Percentiles rank a stretch among this genome's conserved stretches.
These are phyloP conservation scores for Chlamydomonas asymmetrica DNA, from an alignment of 139 green algal species.

Conservation along the genomic window DNA sequence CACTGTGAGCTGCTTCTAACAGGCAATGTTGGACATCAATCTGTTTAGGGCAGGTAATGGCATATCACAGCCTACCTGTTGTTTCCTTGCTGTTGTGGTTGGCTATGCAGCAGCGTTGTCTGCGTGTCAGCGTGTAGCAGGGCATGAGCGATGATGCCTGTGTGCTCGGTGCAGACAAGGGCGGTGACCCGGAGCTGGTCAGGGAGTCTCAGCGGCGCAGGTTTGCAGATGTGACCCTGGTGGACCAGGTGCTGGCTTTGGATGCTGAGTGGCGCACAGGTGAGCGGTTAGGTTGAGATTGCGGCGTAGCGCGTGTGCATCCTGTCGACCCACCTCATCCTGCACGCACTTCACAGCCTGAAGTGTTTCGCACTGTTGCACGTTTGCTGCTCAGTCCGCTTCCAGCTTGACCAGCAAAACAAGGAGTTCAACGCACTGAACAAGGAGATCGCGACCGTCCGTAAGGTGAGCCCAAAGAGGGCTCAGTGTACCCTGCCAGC, in stretches of 20 bases:
- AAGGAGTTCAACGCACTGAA: slow-evolving; percentile 93
- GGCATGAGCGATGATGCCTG: not conserved
- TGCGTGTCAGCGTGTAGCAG: not conserved
- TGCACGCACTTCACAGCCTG: not conserved
- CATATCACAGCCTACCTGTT: not conserved
- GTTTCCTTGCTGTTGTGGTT: not conserved
- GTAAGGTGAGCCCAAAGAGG: slow-evolving; percentile 59
- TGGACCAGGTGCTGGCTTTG: slow-evolving; percentile 93
- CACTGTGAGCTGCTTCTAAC: too few relatives aligned
- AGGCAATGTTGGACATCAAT: slow-evolving; percentile 99
- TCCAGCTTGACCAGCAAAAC: slow-evolving; percentile 80
- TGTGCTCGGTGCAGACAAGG: slow-evolving; percentile 79
- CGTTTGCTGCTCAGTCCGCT: slow-evolving; percentile 57
- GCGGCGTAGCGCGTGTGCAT: not conserved
- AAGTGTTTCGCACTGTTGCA: not conserved
- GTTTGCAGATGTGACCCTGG: slow-evolving; percentile 79
- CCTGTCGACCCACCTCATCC: not conserved
- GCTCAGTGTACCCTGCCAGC: too few relatives aligned
- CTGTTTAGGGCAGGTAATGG: slow-evolving; percentile 64
- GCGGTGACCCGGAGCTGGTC: slow-evolving; percentile 92
- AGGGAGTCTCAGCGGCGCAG: slow-evolving; percentile 89
- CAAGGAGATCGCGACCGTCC: slow-evolving; percentile 83
- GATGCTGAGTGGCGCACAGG: slow-evolving; percentile 87
- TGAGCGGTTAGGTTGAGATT: slow-evolving; percentile 21
- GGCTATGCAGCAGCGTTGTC: not conserved